Evolutionary conservation across 306 rosid genomes (phyloP), one percentile per base, ranked within the genome.

Genomic region (Lathyrus tuberosus): DNA sequence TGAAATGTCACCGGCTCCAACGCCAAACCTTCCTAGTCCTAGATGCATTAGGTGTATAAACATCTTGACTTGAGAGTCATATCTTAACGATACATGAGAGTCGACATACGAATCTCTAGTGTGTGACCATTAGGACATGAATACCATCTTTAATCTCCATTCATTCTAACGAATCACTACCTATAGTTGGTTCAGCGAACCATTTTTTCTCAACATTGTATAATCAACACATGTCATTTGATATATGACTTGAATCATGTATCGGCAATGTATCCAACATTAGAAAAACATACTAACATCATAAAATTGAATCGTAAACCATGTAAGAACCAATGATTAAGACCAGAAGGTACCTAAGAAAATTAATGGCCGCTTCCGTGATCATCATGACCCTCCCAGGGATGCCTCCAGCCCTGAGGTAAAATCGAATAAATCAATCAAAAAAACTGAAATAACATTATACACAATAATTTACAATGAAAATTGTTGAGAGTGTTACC

Each of bases 321-420:
- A 37, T 17, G 3, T 28, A 52, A 73, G 10, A 16, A 57, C 5
- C 33, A 33, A 48, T 26, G 8, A 43, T 30, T 4, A 46, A 17
- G 30, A 41, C 38, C 15, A 60, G 52, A 63, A 12, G 4, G 61
- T 79, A 86, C 96, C 96, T 82, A 49, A 28, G 47, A 48, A 77
- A 62, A 72, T 10, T 52, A 80, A 79, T 84, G 86, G 0, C 73
- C 86, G 8, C 20, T 15, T 62, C 78, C 82, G 31, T 77, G 81
- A 64, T 88, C 97, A 77, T 57, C 94, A 51, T 93, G 97, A 74
- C 91, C 97, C 18, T 93, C 98, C 98, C 98, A 93, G 20, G 98
- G 98, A 79, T 93, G 98, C 71, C 98, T 86, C 98, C 91, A 93
- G 10, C 98, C 98, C 98, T 93, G 77, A 63, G 10, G 2, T 41